phyloP scores from a whole-genome alignment of 202 grass and related monocot species.

The Schoenoplectus triqueter region DNA sequence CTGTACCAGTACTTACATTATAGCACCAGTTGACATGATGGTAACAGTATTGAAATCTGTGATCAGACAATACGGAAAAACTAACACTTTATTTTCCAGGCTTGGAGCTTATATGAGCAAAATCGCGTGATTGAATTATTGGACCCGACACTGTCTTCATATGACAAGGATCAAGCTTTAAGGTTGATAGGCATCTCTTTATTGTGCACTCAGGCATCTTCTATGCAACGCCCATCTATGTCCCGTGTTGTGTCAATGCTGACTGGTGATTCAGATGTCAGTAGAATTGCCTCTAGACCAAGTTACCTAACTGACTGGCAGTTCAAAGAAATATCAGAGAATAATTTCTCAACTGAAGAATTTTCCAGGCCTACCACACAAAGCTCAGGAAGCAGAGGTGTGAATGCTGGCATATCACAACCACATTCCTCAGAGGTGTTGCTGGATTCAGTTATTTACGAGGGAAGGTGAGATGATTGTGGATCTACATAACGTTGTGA shows the following conservation, averaged over 20 bases:
- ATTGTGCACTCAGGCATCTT: slow-evolving; percentile 74
- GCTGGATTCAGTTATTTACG: slow-evolving; percentile 34
- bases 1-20: neutral
- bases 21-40: neutral
- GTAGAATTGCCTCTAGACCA: slow-evolving; percentile 50
- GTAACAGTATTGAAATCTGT: neutral
- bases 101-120: slow-evolving; percentile 68
- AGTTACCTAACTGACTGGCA: slow-evolving; percentile 87
- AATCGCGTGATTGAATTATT: slow-evolving; percentile 51
- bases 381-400: slow-evolving; percentile 17
- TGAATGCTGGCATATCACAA: neutral
- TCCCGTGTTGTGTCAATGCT: slow-evolving; percentile 78
- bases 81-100: slow-evolving; percentile 46
- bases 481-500: neutral
- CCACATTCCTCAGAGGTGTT: neutral
- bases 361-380: slow-evolving; percentile 31
- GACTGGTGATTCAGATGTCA: slow-evolving; percentile 49
- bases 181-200: slow-evolving; percentile 64
- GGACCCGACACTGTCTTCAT: slow-evolving; percentile 48
- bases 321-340: slow-evolving; percentile 51
- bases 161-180: slow-evolving; percentile 47
- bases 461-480: slow-evolving; percentile 48
- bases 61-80: neutral
- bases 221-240: slow-evolving; percentile 70
- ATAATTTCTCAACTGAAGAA: slow-evolving; percentile 42